Evolutionary conservation across 306 rosid genomes (phyloP), one percentile per base, ranked within the genome.

Genomic region (Acacia melanoxylon): DNA sequence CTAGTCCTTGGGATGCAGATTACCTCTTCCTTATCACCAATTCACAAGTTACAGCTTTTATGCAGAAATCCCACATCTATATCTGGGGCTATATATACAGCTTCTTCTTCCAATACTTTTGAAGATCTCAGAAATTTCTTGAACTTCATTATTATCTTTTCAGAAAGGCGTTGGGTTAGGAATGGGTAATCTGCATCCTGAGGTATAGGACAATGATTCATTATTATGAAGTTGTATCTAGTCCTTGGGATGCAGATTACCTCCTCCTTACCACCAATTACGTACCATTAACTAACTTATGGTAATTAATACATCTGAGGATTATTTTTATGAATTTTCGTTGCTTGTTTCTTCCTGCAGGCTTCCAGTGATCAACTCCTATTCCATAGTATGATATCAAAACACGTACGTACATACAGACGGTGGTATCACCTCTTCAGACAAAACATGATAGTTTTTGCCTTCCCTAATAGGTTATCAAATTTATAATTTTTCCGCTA

Each of bases 191-290:
- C 80, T 76, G 80, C 80, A 76, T 76, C 72, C 80, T 76, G 80
- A 76, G 80, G 92, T 89, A 84, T 87, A 87, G 86, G 89, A 80
- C 83, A 76, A 75, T 51, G 4, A 12, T 61, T 37, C 19, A 49
- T 49, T 8, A 27, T 9, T 37, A 37, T 37, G 41, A 37, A 37
- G 42, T 77, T 79, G 86, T 40, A 31, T 12, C 41, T 89, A 87
- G 75, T 22, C 92, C 94, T 86, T 20, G 78, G 89, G 87, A 62
- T 87, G 91, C 90, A 81, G 90, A 87, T 89, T 85, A 87, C 82
- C 90, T 80, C 78, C 65, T 80, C 82, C 86, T 81, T 62, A 12
- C 40, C 51, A 44, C 83, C 74, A 49, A 49, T 46, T 13, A 4
- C 7, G 35, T 35, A 5, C 1, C 40, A 33, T 0, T 33, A 0